Evolutionary conservation across 1,139 yeast genomes (phyloP), one percentile per base, ranked within the genome.

Genomic region (Geotrichum restrictum): DNA sequence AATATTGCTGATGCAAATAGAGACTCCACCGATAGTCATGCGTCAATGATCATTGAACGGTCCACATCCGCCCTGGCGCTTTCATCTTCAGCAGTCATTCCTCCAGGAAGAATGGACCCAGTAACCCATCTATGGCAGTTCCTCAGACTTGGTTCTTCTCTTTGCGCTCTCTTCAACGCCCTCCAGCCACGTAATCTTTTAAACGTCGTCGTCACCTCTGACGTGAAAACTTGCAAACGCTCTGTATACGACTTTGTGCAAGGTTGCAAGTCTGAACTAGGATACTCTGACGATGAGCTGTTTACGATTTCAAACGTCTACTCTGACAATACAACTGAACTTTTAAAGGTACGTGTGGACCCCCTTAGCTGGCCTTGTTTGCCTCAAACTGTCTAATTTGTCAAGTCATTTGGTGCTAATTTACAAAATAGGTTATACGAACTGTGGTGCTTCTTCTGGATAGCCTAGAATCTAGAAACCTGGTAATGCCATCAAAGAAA

Each of bases 241-340:
- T 85, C 89, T 29, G 91, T 93, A 31, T 93, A 91, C 69, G 95
- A 88, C 67, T 93, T 93, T 68, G 80, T 93, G 53, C 79, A 85
- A 58, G 96, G 95, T 13, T 91, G 95, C 67, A 87, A 88, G 67
- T 78, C 81, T 47, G 83, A 87, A 64, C 75, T 91, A 58, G 79
- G 81, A 48, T 79, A 86, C 59, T 80, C 83, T 54, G 96, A 88
- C 69, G 91, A 87, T 49, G 85, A 83, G 60, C 75, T 91, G 69
- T 91, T 93, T 69, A 88, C 97, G 32, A 87, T 93, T 52, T 85
- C 96, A 19, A 87, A 88, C 68, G 95, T 91, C 1, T 91, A 88
- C 63, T 80, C 88, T 52, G 93, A 88, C 61, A 82, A 81, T 58
- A 85, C 96, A 5, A 81, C 82, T 56, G 95, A 86, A 62, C 74